phyloP scores from a whole-genome alignment of 164 flowering plant species.

The Tinospora cordifolia region DNA sequence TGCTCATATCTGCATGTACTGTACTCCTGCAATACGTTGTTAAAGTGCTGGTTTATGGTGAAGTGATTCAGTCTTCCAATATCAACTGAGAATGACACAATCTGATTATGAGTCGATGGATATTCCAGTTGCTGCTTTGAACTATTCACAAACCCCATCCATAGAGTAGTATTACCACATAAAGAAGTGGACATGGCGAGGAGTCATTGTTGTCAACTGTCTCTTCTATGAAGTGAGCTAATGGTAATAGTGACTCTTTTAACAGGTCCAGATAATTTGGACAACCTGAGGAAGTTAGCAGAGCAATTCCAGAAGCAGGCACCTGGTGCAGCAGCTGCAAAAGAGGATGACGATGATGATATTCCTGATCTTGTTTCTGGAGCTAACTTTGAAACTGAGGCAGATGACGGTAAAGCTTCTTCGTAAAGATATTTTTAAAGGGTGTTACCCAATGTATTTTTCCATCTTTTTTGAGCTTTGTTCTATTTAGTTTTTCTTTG shows the following conservation, averaged over 20 bases:
- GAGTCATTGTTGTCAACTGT: no score
- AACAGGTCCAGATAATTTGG: constrained; percentile 65
- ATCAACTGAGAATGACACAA: not conserved
- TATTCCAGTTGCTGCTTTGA: not conserved
- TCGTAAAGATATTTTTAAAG: constrained; percentile 11
- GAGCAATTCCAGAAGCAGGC: constrained; percentile 61
- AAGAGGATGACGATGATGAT: constrained; percentile 53
- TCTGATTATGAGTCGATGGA: not conserved
- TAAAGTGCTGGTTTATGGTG: not conserved
- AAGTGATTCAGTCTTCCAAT: not conserved
- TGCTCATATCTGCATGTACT: not conserved
- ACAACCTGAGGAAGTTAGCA: constrained; percentile 55
- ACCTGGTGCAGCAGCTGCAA: constrained; percentile 27
- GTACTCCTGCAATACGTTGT: not conserved
- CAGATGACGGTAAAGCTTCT: constrained; percentile 36
- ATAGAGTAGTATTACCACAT: no score
- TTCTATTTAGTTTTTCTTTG: not conserved
- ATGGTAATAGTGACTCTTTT: not conserved
- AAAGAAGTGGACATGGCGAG: no score
- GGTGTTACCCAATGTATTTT: constrained; percentile 3
- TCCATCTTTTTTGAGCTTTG: constrained; percentile 1
- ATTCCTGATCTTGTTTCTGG: constrained; percentile 57
- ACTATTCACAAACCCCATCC: not conserved
- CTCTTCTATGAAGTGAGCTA: not conserved
- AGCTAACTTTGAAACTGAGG: constrained; percentile 44